These are phyloP conservation scores for Daedaleopsis sinensis DNA, from an alignment of 768 basidiomycete genomes.

Conservation along the genomic window DNA sequence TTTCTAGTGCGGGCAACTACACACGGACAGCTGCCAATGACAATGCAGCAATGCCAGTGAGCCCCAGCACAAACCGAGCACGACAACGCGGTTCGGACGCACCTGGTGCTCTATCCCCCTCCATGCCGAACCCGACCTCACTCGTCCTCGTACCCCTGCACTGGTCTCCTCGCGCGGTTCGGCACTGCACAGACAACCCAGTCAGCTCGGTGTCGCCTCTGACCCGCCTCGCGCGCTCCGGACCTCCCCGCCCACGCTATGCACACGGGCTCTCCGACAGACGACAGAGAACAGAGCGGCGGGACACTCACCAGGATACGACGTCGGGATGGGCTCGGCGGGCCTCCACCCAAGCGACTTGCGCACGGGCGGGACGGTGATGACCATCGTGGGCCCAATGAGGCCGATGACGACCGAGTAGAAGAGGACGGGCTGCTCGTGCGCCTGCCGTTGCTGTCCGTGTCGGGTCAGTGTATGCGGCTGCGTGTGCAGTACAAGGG, in stretches of 20 bases:
- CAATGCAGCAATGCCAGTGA: no score
- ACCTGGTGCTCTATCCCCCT: no score
- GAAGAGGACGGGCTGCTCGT: constrained; percentile 90
- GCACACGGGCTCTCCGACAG: no score
- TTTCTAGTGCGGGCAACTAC: no score
- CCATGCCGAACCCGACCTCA: not conserved
- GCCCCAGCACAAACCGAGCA: no score
- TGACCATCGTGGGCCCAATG: constrained; percentile 74
- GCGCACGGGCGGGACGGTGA: constrained; percentile 80
- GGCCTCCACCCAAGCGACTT: constrained; percentile 71
- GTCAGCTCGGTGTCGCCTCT: no score
- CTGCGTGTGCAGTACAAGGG: not conserved
- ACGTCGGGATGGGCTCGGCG: constrained; percentile 69
- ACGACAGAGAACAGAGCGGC: no score
- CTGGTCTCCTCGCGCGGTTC: not conserved
- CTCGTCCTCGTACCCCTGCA: constrained; percentile 8
- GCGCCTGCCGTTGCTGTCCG: constrained; percentile 82
- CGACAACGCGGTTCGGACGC: no score
- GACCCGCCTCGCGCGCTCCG: not conserved
- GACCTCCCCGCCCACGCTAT: not conserved
- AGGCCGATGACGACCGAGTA: constrained; percentile 78
- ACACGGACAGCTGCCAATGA: no score
- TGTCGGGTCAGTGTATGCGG: not conserved
- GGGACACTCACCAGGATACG: constrained; percentile 44
- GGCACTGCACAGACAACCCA: not conserved